Conservation (phyloP, 2,329 filamentous ascomycete species). For the Juglanconis sp. region DNA sequence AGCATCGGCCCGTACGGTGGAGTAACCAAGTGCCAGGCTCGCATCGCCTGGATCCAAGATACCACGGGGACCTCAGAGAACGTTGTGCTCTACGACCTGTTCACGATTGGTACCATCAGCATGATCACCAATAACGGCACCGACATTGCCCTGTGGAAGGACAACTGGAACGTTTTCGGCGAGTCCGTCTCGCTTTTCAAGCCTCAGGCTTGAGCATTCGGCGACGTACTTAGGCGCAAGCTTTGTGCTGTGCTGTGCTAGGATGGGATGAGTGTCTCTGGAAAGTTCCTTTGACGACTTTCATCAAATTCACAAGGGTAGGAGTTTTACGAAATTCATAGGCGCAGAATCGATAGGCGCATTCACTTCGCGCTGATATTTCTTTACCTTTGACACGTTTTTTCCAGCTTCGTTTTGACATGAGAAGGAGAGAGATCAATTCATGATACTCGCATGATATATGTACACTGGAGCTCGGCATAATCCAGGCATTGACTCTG, state of each 20-base stretch:
- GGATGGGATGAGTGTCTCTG: not conserved
- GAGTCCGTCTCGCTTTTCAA: constrained; percentile 24
- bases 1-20: constrained; percentile 32
- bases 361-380: no score
- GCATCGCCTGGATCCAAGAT: constrained; percentile 31
- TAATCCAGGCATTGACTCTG: not conserved
- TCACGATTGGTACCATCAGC: constrained; percentile 37
- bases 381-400: no score
- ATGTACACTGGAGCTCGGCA: no score
- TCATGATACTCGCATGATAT: no score
- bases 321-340: no score
- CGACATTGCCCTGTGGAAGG: constrained; percentile 32
- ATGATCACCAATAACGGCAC: constrained; percentile 34
- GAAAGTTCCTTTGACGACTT: not conserved
- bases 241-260: not conserved
- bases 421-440: no score
- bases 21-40: constrained; percentile 42
- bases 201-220: not conserved
- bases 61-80: constrained; percentile 7
- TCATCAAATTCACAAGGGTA: no score
- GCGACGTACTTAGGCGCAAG: not conserved
- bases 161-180: constrained; percentile 35
- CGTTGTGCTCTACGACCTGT: constrained; percentile 38
- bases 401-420: no score
- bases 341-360: no score